phyloP scores from a whole-genome alignment of 73 alveolate species.

The Paramecium octaurelia region DNA sequence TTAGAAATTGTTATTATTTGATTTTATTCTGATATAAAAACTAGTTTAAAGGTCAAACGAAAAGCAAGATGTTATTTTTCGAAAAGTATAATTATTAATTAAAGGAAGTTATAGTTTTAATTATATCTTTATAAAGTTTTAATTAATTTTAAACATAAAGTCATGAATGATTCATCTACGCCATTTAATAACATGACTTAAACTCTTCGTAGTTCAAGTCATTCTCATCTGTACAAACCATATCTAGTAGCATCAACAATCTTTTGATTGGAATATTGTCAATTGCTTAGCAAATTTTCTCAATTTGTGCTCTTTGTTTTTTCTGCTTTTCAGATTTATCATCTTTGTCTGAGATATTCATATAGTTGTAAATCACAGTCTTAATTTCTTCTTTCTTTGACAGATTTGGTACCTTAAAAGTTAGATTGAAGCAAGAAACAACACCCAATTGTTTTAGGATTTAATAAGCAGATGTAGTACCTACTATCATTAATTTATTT shows the following conservation, averaged over 20 bases:
- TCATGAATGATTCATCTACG: not conserved
- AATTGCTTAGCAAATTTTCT: not conserved
- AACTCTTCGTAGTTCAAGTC: not conserved
- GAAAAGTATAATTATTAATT: not conserved
- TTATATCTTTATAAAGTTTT: not conserved
- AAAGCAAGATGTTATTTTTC: too few species aligned
- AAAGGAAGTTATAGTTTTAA: not conserved
- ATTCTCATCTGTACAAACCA: conserved; percentile 37
- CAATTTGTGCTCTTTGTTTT: not conserved
- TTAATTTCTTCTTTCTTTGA: not conserved
- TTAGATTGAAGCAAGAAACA: conserved; percentile 75
- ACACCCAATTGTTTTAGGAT: conserved; percentile 92
- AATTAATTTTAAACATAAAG: not conserved
- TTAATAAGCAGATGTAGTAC: conserved; percentile 43
- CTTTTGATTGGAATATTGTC: conserved; percentile 36
- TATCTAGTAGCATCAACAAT: conserved; percentile 47
- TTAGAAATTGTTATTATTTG: not conserved
- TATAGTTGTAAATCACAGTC: conserved; percentile 9
- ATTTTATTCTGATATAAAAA: not conserved
- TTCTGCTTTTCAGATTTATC: not conserved
- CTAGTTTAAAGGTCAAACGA: too few species aligned
- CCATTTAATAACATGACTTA: not conserved
- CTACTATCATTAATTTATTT: not conserved
- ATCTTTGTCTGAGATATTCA: not conserved
- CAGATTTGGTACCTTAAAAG: conserved; percentile 48